Evolutionary conservation across 2,329 filamentous ascomycete genomes (phyloP).

Genomic region (Colletotrichum sp.): DNA sequence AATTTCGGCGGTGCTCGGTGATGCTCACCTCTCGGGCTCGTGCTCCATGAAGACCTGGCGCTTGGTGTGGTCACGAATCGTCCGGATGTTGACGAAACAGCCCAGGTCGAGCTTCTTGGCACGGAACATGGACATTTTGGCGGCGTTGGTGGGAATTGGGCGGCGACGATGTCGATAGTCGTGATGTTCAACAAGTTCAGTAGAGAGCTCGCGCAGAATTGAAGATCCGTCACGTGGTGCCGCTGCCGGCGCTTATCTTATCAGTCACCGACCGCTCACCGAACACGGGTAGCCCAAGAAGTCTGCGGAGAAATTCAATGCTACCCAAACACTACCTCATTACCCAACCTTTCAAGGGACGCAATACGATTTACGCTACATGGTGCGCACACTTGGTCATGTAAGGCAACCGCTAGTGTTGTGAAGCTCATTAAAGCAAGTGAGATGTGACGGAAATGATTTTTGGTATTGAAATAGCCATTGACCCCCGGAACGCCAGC

Average conservation of each 20-base stretch:
- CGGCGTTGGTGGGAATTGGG: conserved; percentile 8
- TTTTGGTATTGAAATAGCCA: conserved; percentile 16
- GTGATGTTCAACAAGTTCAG: neutral
- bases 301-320: neutral
- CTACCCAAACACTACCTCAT: neutral
- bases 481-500: conserved; percentile 13
- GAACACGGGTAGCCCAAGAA: neutral
- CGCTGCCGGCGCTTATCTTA: neutral
- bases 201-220: neutral
- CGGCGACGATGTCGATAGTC: neutral
- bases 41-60: conserved; percentile 87
- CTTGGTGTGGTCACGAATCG: conserved; percentile 96
- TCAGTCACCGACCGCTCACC: neutral
- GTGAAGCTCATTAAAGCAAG: neutral
- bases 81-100: conserved; percentile 84
- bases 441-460: neutral
- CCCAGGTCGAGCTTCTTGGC: conserved; percentile 89
- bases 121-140: conserved; percentile 82
- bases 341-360: neutral
- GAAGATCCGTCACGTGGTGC: neutral
- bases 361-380: neutral
- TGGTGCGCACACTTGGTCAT: neutral
- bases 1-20: neutral
- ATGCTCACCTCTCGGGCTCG: conserved; percentile 81
- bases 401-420: neutral